A percentile compares a stretch with the other conserved stretches of the same genome.
phyloP scores from a whole-genome alignment of 805 yeast species.

The Dipodascopsis tothii region DNA sequence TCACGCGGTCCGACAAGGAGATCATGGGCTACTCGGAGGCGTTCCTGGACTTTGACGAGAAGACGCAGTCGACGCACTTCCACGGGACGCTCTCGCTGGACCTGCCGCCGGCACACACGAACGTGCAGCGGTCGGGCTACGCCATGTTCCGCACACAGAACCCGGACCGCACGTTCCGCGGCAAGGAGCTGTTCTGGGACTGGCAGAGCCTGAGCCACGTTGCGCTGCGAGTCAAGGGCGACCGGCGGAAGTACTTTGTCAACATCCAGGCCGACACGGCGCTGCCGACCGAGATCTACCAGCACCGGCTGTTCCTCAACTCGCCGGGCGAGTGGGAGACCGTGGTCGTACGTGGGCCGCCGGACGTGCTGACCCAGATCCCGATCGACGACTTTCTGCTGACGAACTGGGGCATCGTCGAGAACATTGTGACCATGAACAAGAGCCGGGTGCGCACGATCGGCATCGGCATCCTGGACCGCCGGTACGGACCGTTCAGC shows the following conservation, averaged over 20 bases:
- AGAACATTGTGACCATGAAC: slow-evolving; percentile 49
- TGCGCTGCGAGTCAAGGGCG: slow-evolving; percentile 38
- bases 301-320: slow-evolving; percentile 67
- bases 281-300: slow-evolving; percentile 68
- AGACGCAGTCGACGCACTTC: slow-evolving; percentile 50
- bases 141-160: slow-evolving; percentile 80
- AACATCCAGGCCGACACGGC: slow-evolving; percentile 78
- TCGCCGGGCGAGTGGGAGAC: slow-evolving; percentile 78
- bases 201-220: slow-evolving; percentile 57
- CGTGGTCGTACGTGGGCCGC: slow-evolving; percentile 40
- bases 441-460: slow-evolving; percentile 58
- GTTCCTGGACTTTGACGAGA: slow-evolving; percentile 37
- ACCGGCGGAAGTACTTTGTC: slow-evolving; percentile 57
- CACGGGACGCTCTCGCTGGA: slow-evolving; percentile 64
- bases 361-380: slow-evolving; percentile 26
- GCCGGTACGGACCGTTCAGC: slow-evolving; percentile 67
- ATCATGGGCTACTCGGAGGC: slow-evolving; percentile 74
- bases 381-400: slow-evolving; percentile 73
- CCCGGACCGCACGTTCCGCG: slow-evolving; percentile 42
- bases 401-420: slow-evolving; percentile 72
- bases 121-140: slow-evolving; percentile 57
- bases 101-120: slow-evolving; percentile 58
- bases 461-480: slow-evolving; percentile 72
- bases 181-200: slow-evolving; percentile 49
- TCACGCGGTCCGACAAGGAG: slow-evolving; percentile 64